These are phyloP conservation scores for Citrus australasica DNA, from an alignment of 345 rosid genomes.

Conservation along the genomic window DNA sequence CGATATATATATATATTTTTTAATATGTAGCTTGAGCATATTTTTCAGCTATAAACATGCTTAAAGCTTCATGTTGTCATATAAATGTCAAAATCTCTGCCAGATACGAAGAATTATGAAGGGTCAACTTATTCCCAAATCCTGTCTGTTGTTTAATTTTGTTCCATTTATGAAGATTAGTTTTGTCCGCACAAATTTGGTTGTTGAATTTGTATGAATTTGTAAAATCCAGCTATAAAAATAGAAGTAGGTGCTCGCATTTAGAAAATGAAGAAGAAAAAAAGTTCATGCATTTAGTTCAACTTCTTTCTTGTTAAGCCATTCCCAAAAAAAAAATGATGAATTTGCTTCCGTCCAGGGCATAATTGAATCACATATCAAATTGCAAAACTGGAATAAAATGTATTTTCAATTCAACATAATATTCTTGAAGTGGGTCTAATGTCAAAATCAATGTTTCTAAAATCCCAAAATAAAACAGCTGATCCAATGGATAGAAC, in stretches of 20 bases:
- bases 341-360: background rate
- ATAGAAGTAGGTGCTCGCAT: conserved; percentile 17
- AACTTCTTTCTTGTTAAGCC: background rate
- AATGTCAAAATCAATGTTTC: background rate
- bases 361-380: background rate
- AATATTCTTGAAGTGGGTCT: background rate
- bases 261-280: background rate
- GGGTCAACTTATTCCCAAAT: background rate
- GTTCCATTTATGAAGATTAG: background rate
- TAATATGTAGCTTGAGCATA: background rate
- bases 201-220: conserved; percentile 9
- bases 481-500: background rate
- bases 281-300: background rate
- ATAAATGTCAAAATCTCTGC: background rate
- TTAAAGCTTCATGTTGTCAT: background rate
- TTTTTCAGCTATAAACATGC: background rate
- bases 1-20: too few relatives aligned
- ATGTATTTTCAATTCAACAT: background rate
- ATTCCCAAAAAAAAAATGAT: background rate
- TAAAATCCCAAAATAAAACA: background rate
- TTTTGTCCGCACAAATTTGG: background rate
- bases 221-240: conserved; percentile 21
- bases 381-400: background rate
- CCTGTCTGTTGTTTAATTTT: background rate
- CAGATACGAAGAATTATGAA: background rate